These are phyloP conservation scores for Peterozyma toletana DNA, from an alignment of 805 yeast genomes.

Conservation along the genomic window DNA sequence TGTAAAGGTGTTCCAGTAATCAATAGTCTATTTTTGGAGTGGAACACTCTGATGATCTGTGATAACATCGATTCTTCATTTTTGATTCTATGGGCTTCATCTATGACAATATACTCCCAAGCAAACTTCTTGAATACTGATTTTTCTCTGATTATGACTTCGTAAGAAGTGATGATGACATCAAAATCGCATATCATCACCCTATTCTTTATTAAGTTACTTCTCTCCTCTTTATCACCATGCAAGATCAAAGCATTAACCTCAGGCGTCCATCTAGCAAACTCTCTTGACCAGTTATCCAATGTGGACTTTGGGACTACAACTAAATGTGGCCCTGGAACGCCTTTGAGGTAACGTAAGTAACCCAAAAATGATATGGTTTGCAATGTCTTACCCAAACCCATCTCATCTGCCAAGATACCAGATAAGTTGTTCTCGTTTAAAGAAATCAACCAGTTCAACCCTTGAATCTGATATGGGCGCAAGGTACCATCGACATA, in stretches of 20 bases:
- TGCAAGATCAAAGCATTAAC: conserved; percentile 63
- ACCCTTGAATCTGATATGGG: conserved; percentile 76
- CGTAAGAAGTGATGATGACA: conserved; percentile 66
- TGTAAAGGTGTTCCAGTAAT: conserved; percentile 83
- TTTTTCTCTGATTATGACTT: conserved; percentile 71
- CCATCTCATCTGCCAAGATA: conserved; percentile 97
- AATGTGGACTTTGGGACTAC: conserved; percentile 76
- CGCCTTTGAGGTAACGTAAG: conserved; percentile 50
- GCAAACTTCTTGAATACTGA: conserved; percentile 55
- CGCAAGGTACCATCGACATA: conserved; percentile 56
- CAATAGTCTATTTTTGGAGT: conserved; percentile 60
- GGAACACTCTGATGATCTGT: conserved; percentile 67
- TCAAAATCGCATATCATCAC: conserved; percentile 61
- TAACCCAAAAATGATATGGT: conserved; percentile 85
- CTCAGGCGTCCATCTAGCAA: conserved; percentile 75
- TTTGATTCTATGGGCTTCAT: conserved; percentile 79
- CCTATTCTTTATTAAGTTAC: conserved; percentile 40
- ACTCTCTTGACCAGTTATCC: conserved; percentile 77
- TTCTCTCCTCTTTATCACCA: conserved; percentile 68
- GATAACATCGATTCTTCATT: conserved; percentile 69
- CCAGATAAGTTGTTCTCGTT: conserved; percentile 89
- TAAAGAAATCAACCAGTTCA: conserved; percentile 87
- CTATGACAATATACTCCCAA: conserved; percentile 75
- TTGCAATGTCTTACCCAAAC: conserved; percentile 92
- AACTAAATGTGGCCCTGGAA: conserved; percentile 68